phyloP scores from a whole-genome alignment of 805 yeast species.

The Torulaspora gathmanii region DNA sequence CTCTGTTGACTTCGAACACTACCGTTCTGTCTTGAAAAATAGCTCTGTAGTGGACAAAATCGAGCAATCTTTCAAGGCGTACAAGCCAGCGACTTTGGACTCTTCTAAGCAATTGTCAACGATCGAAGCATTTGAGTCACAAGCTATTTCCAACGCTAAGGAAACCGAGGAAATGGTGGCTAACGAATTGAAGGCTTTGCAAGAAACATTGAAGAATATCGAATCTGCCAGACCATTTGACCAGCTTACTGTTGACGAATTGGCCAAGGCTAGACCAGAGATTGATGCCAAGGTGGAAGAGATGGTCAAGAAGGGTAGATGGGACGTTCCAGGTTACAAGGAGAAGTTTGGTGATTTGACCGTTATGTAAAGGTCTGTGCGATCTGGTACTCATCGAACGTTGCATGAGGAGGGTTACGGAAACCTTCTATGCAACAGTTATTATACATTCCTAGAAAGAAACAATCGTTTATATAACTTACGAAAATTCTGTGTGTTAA shows the following conservation, averaged over 20 bases:
- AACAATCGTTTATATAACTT: conserved; percentile 4
- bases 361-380: conserved; percentile 55
- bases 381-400: background rate
- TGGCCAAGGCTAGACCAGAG: conserved; percentile 94
- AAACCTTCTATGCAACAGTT: conserved; percentile 1
- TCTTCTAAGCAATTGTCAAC: conserved; percentile 85
- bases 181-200: conserved; percentile 78
- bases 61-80: conserved; percentile 66
- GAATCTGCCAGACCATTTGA: conserved; percentile 97
- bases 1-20: conserved; percentile 73
- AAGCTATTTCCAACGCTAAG: conserved; percentile 93
- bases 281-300: conserved; percentile 91
- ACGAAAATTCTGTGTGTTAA: conserved; percentile 1
- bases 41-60: conserved; percentile 71
- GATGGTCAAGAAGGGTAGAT: conserved; percentile 94
- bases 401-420: conserved; percentile 4
- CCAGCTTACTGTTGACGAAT: conserved; percentile 92
- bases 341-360: conserved; percentile 97
- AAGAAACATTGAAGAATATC: conserved; percentile 86
- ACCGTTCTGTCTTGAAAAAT: conserved; percentile 79
- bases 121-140: conserved; percentile 88
- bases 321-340: conserved; percentile 97
- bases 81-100: conserved; percentile 82
- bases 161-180: conserved; percentile 85
- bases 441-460: conserved; percentile 9